Conservation (phyloP, 2,329 filamentous ascomycete genomes). For the Botrytis byssoidea region DNA sequence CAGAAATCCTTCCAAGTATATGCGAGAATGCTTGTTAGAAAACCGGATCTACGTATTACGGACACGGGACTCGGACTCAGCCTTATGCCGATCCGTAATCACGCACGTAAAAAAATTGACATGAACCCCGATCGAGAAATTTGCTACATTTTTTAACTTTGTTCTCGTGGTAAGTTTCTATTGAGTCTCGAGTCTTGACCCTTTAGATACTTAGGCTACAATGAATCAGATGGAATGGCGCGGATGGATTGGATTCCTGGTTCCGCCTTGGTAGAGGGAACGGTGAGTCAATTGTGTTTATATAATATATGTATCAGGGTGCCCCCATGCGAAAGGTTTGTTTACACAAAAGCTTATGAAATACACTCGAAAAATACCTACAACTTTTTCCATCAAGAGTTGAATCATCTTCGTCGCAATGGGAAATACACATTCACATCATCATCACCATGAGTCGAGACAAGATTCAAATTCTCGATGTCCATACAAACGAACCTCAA, state of each 20-base stretch:
- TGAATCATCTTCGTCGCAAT: background rate
- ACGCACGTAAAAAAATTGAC: constrained; percentile 6
- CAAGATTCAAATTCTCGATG: background rate
- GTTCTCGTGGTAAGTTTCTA: background rate
- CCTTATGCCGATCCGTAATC: constrained; percentile 16
- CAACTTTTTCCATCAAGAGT: background rate
- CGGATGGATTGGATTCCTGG: background rate
- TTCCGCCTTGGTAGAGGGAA: background rate
- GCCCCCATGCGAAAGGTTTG: background rate
- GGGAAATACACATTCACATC: constrained; percentile 16
- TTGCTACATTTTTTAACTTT: background rate
- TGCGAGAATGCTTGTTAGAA: background rate
- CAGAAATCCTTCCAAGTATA: too few relatives aligned
- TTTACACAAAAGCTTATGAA: background rate
- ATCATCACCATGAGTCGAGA: background rate
- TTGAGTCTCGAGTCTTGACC: background rate
- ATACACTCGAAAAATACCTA: background rate
- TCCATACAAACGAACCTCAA: constrained; percentile 7
- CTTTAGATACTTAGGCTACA: background rate
- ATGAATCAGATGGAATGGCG: background rate
- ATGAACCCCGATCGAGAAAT: background rate
- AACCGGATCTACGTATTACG: background rate
- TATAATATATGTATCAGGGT: constrained; percentile 7
- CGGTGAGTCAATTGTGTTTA: background rate
- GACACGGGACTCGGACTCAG: constrained; percentile 10